Base-by-base conservation (phyloP, 805 yeast species). In the Saccharomycopsis amapae region DNA sequence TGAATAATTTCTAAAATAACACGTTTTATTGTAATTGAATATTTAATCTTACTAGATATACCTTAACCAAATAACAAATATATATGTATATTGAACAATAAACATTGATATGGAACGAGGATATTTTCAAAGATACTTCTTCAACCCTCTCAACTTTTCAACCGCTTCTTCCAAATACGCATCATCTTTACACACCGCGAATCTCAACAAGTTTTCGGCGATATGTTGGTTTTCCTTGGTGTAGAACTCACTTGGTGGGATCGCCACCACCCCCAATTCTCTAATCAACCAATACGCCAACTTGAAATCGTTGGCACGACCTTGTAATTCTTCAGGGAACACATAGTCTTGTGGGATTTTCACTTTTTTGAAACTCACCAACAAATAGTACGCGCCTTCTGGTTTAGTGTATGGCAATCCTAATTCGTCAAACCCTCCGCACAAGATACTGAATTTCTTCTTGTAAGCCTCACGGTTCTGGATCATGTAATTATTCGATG, bases 241-340 rank as follows among this genome's bases (percentile, higher is more conserved):
- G 57, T 85, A 78, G 59, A 93, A 93, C 64, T 90, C 97, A n/a
- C 96, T 83, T 24, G 97, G 97, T 9, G 98, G 98, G 53, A 93
- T 93, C 3, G 95, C 83, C 18, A 93, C 97, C 34, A 93, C 94
- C 9, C 98, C 98, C 48, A 90, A 62, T 60, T 88, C 95, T 60
- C 78, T 81, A 58, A 88, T 87, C 49, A 93, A 71, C 97, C 97
- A 93, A 65, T 85, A 86, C 1, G 96, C 94, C 53, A 81, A 71
- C 60, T 78, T 78, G 72, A 88, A 93, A 66, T 93, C 98, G 53
- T 79, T 79, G 13, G 95, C 90, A 52, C 84, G 77, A 30, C 62
- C 63, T 42, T 66, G 59, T 50, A 93, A 73, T 15, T 80, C 88
- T 13, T 67, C 78, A 1, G 97, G 97, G 61, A 73, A 83, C 37